phyloP scores from a whole-genome alignment of 352 stramenopile species.

The Globisporangium camurandrum region DNA sequence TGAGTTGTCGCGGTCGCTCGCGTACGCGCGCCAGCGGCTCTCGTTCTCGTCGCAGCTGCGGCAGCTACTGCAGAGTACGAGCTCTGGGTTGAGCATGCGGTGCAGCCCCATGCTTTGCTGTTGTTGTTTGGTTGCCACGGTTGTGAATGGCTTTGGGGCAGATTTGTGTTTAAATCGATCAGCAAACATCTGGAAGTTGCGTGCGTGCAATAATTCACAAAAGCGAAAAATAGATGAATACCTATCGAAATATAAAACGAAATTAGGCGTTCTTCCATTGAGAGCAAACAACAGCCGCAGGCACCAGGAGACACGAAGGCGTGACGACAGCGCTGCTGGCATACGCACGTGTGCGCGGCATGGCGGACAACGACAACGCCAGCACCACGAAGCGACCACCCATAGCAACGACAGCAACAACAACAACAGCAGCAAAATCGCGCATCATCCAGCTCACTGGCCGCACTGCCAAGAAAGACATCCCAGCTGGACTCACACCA shows the following conservation, averaged over 20 bases:
- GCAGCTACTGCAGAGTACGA: conserved; percentile 54
- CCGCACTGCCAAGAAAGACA: conserved; percentile 21
- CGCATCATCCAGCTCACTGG: conserved; percentile 33
- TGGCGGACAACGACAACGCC: conserved; percentile 8
- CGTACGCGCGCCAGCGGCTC: conserved; percentile 22
- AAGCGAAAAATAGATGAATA: no score
- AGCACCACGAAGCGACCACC: conserved; percentile 1
- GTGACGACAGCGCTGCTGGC: not conserved
- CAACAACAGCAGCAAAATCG: conserved; percentile 16
- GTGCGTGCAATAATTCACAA: no score
- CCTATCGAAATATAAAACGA: no score
- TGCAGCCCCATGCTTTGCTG: conserved; percentile 27
- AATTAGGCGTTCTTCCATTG: no score
- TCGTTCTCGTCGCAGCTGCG: conserved; percentile 25
- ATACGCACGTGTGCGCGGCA: not conserved
- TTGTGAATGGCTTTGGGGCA: not conserved
- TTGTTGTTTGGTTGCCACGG: not conserved
- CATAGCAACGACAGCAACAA: not conserved
- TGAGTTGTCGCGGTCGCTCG: conserved; percentile 17
- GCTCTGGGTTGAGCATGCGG: conserved; percentile 37
- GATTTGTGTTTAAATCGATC: no score
- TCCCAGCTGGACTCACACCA: conserved; percentile 8
- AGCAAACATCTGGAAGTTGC: no score
- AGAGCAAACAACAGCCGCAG: no score
- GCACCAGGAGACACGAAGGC: no score